Conservation (phyloP, 2,329 filamentous ascomycete genomes). For the Colletotrichum gloeosporioides region DNA sequence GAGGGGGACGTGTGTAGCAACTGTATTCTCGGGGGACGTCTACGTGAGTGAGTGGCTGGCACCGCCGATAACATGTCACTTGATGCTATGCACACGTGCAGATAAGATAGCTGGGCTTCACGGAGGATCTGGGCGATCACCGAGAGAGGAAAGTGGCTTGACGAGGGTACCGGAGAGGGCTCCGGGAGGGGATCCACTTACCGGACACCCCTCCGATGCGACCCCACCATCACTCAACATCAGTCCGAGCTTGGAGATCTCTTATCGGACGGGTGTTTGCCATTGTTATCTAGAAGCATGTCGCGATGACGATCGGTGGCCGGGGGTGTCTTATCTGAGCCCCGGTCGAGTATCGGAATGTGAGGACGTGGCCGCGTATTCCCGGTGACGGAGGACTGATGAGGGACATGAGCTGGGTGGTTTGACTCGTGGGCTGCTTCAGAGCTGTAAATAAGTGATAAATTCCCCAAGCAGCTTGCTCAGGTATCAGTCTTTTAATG, state of each 20-base stretch:
- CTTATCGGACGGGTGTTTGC: not conserved
- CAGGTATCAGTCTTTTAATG: not conserved
- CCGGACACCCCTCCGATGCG: slow-evolving; percentile 17
- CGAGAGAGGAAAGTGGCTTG: not conserved
- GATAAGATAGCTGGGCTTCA: not conserved
- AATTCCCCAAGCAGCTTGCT: fast-evolving
- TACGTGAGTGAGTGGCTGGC: not conserved
- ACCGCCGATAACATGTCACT: not conserved
- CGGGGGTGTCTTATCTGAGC: not conserved
- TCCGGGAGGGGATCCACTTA: slow-evolving; percentile 14
- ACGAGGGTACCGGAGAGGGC: not conserved
- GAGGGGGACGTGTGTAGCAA: not conserved
- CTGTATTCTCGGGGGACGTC: not conserved
- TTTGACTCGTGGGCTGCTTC: not conserved
- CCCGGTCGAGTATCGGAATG: not conserved
- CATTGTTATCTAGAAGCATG: not conserved
- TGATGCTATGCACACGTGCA: not conserved
- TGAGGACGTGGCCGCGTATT: not conserved
- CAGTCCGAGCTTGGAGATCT: not conserved
- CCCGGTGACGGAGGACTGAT: not conserved
- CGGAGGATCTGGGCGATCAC: not conserved
- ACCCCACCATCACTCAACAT: not conserved
- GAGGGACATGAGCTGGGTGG: not conserved
- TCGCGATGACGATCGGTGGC: not conserved
- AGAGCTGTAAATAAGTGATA: fast-evolving